phyloP scores from a whole-genome alignment of 345 rosid species.

The Acer yangbiense region DNA sequence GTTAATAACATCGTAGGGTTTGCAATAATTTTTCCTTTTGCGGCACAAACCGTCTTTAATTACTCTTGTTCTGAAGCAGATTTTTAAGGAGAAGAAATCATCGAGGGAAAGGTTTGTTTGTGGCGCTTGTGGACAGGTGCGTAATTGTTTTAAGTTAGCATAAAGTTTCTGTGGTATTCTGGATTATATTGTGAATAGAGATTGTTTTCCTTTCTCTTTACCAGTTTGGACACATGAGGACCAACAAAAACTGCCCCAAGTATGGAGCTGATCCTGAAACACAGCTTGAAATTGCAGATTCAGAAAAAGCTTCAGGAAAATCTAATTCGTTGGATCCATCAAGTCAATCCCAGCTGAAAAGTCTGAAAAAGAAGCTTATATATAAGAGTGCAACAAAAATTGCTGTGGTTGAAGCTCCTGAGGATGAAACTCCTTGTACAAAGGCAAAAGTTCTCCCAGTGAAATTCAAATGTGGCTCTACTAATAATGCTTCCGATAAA shows the following conservation, averaged over 20 bases:
- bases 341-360: conserved; percentile 56
- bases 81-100: conserved; percentile 92
- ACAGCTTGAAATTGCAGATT: conserved; percentile 50
- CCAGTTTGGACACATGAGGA: conserved; percentile 99
- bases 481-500: conserved; percentile 56
- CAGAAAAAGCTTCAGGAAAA: conserved; percentile 62
- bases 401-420: conserved; percentile 51
- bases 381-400: conserved; percentile 49
- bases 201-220: conserved; percentile 22
- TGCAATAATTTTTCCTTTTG: background rate
- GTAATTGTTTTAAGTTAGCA: conserved; percentile 15
- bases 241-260: conserved; percentile 96
- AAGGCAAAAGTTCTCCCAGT: conserved; percentile 64
- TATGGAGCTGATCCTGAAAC: conserved; percentile 81
- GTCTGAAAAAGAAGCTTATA: conserved; percentile 56
- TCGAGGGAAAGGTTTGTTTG: conserved; percentile 92
- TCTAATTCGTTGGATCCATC: conserved; percentile 52
- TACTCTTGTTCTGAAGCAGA: conserved; percentile 35
- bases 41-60: background rate
- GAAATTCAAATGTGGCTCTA: conserved; percentile 72
- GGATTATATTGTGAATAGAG: conserved; percentile 12
- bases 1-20: background rate
- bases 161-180: background rate
- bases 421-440: conserved; percentile 52
- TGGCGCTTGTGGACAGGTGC: conserved; percentile 97